Evolutionary conservation across 1,284 basidiomycete genomes (phyloP), one percentile per base, ranked within the genome.

Genomic region (Farysia itapuensis): DNA sequence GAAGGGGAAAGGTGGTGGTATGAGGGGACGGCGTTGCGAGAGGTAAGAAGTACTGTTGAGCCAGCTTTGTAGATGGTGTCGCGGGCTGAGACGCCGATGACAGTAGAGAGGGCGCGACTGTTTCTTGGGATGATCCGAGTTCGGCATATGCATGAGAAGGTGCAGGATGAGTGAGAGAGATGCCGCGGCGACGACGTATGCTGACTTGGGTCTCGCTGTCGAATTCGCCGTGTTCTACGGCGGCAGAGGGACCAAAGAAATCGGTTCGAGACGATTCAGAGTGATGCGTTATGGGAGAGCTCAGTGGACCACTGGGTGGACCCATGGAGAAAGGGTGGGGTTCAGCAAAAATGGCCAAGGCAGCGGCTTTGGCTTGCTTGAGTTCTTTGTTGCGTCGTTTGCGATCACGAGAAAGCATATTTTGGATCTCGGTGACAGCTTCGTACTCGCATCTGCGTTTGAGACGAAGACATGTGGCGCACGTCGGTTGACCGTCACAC

Each of bases 361-460:
- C 42, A 11, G 59, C 59, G 26, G 52, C 44, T n/a, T 50, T 43
- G 26, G 48, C 52, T 5, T 44, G 41, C 40, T 52, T 63, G 35
- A 56, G 56, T 36, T 70, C 67, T 34, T 64, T 67, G 46, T 61
- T 65, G 3, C 66, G 47, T 9, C 61, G 50, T 52, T 70, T 70
- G 20, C 67, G 67, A 29, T 70, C 67, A 18, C 67, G 64, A 12
- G 67, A 70, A 26, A 70, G 49, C 35, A 70, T 54, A 41, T 72
- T 72, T 39, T 72, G 67, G 30, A 53, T 48, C 30, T 67, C 67
- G 11, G 58, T 67, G 11, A 72, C 69, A 5, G 64, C 64, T 50
- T 72, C 64, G 48, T 72, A 72, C 26, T 67, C 67, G 45, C 69
- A 72, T 43, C 63, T 51, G 19, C 69, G 42, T 35, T 60, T 57